Evolutionary conservation across 1,139 yeast species (phyloP).

Genomic region (Hemisphaericaspora xylofermentans): DNA sequence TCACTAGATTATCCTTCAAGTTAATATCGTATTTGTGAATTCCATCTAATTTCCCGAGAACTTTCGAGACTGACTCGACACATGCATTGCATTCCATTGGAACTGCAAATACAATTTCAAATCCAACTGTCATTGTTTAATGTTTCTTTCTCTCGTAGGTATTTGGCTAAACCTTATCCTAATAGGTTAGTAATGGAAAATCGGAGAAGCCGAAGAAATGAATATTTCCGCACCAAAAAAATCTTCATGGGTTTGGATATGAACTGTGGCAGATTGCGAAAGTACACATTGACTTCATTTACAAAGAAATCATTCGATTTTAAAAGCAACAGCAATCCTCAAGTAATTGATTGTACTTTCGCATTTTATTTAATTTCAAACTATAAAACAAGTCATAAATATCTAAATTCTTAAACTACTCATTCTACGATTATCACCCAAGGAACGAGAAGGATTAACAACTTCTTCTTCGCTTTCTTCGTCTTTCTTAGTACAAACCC

Average conservation of each 20-base stretch:
- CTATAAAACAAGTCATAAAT: not conserved
- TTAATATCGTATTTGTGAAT: constrained; percentile 52
- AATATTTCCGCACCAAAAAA: too few species aligned
- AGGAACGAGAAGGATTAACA: constrained; percentile 2
- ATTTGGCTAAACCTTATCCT: not conserved
- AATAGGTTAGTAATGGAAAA: too few species aligned
- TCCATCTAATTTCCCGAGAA: constrained; percentile 49
- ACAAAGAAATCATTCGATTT: constrained; percentile 1
- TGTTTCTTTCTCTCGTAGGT: not conserved
- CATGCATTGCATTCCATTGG: constrained; percentile 75
- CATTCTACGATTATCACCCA: constrained; percentile 26
- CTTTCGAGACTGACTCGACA: constrained; percentile 56
- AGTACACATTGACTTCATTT: too few species aligned
- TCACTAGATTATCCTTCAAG: constrained; percentile 55
- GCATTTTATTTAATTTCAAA: not conserved
- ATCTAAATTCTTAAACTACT: constrained; percentile 38
- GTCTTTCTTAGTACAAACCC: constrained; percentile 66
- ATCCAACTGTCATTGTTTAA: constrained; percentile 15
- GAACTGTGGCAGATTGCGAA: too few species aligned
- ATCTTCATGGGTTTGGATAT: too few species aligned
- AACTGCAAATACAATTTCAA: constrained; percentile 72
- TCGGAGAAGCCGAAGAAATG: too few species aligned
- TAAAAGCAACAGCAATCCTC: not conserved
- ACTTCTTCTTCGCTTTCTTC: constrained; percentile 21
- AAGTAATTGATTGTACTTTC: not conserved